phyloP scores from a whole-genome alignment of 805 yeast genomes.

The Wickerhamiella slavikovae region DNA sequence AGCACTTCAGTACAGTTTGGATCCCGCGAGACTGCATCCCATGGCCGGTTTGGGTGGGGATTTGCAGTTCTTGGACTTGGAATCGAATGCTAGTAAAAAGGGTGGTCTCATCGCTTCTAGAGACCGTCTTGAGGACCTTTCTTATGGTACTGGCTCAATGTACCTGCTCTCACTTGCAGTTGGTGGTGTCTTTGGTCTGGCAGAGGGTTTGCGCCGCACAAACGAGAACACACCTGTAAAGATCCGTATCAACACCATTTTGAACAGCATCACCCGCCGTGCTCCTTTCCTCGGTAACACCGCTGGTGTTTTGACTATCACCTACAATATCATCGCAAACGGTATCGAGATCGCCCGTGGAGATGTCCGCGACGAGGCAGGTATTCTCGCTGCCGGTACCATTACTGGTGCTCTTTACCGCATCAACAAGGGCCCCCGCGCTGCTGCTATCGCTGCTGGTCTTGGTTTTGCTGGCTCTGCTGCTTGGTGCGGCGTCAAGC shows the following conservation, averaged over 20 bases:
- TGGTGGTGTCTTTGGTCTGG: conserved; percentile 79
- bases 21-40: conserved; percentile 64
- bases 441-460: conserved; percentile 72
- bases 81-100: conserved; percentile 24
- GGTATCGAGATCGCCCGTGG: conserved; percentile 49
- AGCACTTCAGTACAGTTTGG: conserved; percentile 22
- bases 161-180: conserved; percentile 62
- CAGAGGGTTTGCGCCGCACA: conserved; percentile 64
- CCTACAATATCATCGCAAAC: conserved; percentile 71
- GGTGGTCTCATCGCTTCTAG: conserved; percentile 87
- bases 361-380: conserved; percentile 73
- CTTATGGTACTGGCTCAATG: conserved; percentile 94
- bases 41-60: conserved; percentile 81
- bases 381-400: conserved; percentile 78
- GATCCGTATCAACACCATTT: conserved; percentile 68
- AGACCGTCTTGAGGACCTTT: conserved; percentile 92
- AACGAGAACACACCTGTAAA: conserved; percentile 61
- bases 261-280: conserved; percentile 81
- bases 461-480: conserved; percentile 81
- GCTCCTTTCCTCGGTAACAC: conserved; percentile 93
- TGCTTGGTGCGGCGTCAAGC: conserved; percentile 74
- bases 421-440: conserved; percentile 65
- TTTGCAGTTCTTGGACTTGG: conserved; percentile 75
- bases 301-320: conserved; percentile 82
- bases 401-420: conserved; percentile 81